Conservation (phyloP, 139 green algal species). For the Deuterostichococcus epilithicus region DNA sequence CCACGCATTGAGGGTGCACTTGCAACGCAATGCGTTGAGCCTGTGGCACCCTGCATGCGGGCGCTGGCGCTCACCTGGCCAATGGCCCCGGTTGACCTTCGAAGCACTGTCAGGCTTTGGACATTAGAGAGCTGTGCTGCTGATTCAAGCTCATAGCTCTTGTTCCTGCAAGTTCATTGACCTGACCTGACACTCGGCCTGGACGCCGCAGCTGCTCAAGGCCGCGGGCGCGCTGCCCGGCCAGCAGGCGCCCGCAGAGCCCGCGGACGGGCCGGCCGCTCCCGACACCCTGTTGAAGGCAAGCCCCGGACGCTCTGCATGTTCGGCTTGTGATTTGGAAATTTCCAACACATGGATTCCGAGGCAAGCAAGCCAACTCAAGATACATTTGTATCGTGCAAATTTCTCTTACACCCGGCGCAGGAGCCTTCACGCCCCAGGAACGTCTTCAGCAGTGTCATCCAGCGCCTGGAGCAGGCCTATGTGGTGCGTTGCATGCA, state of each 20-base stretch:
- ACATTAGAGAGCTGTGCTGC: neutral
- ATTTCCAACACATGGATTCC: neutral
- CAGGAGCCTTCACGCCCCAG: neutral
- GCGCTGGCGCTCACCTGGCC: neutral
- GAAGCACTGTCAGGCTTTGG: too few relatives aligned
- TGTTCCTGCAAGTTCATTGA: too few relatives aligned
- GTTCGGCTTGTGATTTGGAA: too few relatives aligned
- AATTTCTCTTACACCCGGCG: neutral
- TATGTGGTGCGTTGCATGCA: neutral
- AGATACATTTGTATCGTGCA: neutral
- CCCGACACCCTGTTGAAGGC: neutral
- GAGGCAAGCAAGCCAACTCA: neutral
- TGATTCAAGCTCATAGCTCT: neutral
- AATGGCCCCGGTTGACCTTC: too few relatives aligned
- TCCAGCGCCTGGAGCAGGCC: constrained; percentile 11
- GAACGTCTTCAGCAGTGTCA: constrained; percentile 12
- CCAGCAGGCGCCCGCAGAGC: neutral
- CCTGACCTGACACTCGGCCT: too few relatives aligned
- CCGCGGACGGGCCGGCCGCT: neutral
- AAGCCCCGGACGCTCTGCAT: neutral
- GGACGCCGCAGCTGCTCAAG: neutral
- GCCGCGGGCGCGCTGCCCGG: too few relatives aligned
- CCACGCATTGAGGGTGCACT: neutral
- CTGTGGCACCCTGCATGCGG: neutral
- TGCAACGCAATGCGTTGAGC: neutral